phyloP scores from a whole-genome alignment of 2,329 filamentous ascomycete species.

The Fusarium luffae region DNA sequence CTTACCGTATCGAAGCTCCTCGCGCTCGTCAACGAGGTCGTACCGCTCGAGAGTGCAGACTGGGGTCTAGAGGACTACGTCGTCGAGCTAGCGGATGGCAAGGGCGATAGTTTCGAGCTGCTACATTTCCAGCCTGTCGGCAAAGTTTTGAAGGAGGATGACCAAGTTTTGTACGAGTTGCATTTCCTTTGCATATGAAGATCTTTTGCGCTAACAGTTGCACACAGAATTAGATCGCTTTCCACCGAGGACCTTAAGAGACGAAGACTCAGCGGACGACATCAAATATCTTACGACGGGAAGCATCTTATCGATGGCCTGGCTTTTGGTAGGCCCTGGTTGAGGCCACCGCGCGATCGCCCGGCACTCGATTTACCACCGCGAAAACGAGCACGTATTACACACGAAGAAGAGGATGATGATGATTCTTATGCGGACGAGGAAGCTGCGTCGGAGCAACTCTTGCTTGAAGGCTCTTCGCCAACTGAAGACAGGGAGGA shows the following conservation, averaged over 20 bases:
- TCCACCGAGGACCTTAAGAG: slow-evolving; percentile 78
- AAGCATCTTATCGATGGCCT: slow-evolving; percentile 87
- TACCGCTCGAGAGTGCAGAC: slow-evolving; percentile 82
- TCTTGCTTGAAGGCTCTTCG: slow-evolving; percentile 50
- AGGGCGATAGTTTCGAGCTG: slow-evolving; percentile 79
- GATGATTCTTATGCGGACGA: slow-evolving; percentile 51
- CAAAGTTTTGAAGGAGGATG: slow-evolving; percentile 80
- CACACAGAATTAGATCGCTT: slow-evolving; percentile 80
- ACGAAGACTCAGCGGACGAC: slow-evolving; percentile 77
- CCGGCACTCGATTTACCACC: slow-evolving; percentile 78
- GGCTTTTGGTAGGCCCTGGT: slow-evolving; percentile 79
- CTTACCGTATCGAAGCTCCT: slow-evolving; percentile 81
- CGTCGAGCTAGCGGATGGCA: slow-evolving; percentile 73
- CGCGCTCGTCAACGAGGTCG: slow-evolving; percentile 79
- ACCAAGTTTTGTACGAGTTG: slow-evolving; percentile 77
- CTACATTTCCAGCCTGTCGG: slow-evolving; percentile 83
- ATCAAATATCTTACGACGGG: slow-evolving; percentile 83
- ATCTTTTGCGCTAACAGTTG: slow-evolving; percentile 18
- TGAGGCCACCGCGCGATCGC: slow-evolving; percentile 68
- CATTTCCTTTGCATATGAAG: not conserved
- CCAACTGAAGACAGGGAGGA: slow-evolving; percentile 7
- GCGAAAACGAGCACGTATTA: slow-evolving; percentile 72
- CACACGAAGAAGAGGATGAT: slow-evolving; percentile 53
- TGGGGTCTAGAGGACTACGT: slow-evolving; percentile 93
- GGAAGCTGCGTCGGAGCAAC: slow-evolving; percentile 42